Evolutionary conservation across 2,329 filamentous ascomycete species (phyloP), one percentile per base, ranked within the genome.

Genomic region (Helicocarpus griseus): DNA sequence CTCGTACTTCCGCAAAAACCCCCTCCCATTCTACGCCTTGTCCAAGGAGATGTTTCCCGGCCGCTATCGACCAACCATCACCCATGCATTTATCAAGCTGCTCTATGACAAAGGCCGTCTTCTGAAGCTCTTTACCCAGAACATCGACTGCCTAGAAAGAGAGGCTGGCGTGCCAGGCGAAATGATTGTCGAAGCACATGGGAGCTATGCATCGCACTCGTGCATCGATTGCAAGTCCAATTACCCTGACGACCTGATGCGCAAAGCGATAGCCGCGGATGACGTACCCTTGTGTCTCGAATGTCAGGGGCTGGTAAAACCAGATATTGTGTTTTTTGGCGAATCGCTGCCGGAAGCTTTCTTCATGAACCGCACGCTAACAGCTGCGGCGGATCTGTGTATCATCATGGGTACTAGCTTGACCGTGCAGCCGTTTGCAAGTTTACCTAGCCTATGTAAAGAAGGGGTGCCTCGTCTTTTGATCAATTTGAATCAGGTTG

Each of bases 111-210:
- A 94, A 70, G 82, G 81, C 3, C 73, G 52, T 38, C 73, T 98
- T 22, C 73, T 85, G 58, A 93, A 89, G 74, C 80, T 93, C 49
- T 98, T 97, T 68, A 96, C 93, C 0, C 93, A 98, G 65, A 98
- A 98, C 64, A 97, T 98, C 59, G 93, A 98, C 71, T 95, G 89
- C 62, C 77, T 98, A 11, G 93, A 98, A 70, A 81, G 90, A 21
- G 78, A 81, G 58, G 93, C 91, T 11, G 93, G 93, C 24, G 83
- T 98, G 0, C 87, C 89, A 0, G 77, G 74, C 0, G 82, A 91
- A 2, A 83, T 80, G 67, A 90, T 98, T 47, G 77, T 98, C 29
- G 91, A 97, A 69, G 93, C 93, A 0, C 93, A 98, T 67, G 93
- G 93, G 43, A 95, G 89, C 66, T 98, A 97, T 65, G 91, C 91